These are phyloP conservation scores for Galium porrigens DNA, from an alignment of 305 asterid genomes.

Conservation along the genomic window DNA sequence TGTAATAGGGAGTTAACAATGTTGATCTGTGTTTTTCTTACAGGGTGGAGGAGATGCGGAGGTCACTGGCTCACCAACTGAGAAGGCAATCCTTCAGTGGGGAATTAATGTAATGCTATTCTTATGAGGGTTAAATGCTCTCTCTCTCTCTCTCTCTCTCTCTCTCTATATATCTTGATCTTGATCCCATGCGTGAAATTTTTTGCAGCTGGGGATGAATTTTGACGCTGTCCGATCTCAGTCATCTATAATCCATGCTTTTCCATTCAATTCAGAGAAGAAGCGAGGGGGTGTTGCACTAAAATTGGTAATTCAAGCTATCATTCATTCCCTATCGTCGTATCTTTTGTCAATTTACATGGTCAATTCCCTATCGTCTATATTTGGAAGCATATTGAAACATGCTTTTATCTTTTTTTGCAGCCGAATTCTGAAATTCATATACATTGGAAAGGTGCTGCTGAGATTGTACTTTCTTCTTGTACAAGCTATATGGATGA, in stretches of 20 bases:
- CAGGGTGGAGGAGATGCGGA: conserved; percentile 67
- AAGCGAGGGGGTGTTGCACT: conserved; percentile 87
- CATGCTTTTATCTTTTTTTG: not conserved
- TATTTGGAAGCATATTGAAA: not conserved
- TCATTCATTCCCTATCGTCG: not conserved
- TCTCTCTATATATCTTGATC: too few relatives aligned
- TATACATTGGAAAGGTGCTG: conserved; percentile 96
- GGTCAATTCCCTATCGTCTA: too few relatives aligned
- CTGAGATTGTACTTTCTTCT: conserved; percentile 70
- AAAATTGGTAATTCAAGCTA: conserved; percentile 39
- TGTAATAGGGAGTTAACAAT: not conserved
- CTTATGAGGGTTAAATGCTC: not conserved
- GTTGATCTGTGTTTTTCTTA: conserved; percentile 16
- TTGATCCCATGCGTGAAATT: not conserved
- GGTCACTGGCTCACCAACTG: conserved; percentile 92
- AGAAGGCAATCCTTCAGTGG: conserved; percentile 91
- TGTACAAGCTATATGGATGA: conserved; percentile 61
- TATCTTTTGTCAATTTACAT: not conserved
- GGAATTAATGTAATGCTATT: conserved; percentile 44
- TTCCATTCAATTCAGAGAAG: conserved; percentile 93
- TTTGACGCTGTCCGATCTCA: conserved; percentile 41
- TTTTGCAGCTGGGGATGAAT: conserved; percentile 73
- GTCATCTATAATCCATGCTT: conserved; percentile 60
- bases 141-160: not conserved
- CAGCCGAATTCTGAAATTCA: conserved; percentile 43